phyloP scores from a whole-genome alignment of 176 grass and related monocot species.

The Bothriochloa decipiens region DNA sequence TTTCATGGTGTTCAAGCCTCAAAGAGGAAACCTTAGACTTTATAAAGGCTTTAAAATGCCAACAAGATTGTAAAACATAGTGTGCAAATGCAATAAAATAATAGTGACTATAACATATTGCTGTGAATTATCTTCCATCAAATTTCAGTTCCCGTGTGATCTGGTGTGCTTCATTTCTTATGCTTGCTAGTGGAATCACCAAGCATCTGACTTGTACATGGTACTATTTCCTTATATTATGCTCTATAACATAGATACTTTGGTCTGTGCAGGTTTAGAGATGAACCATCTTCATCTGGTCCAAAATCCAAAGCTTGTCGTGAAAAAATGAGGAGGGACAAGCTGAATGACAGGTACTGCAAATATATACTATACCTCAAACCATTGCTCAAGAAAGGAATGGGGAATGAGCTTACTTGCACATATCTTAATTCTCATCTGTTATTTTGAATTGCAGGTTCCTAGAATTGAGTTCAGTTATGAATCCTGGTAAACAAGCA shows the following conservation, averaged over 20 bases:
- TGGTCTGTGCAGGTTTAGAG: conserved; percentile 50
- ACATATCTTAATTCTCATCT: conserved; percentile 16
- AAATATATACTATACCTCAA: not conserved
- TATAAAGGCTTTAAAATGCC: not conserved
- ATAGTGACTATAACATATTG: conserved; percentile 20
- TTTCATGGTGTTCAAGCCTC: not conserved
- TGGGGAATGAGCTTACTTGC: not conserved
- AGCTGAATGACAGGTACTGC: conserved; percentile 69
- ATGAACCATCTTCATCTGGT: conserved; percentile 51
- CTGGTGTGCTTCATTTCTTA: not conserved
- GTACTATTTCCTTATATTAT: not conserved
- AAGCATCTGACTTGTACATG: not conserved
- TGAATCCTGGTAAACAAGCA: conserved; percentile 59
- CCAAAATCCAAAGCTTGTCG: conserved; percentile 76
- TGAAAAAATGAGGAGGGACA: conserved; percentile 77
- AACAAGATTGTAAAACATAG: not conserved
- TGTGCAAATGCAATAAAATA: not conserved
- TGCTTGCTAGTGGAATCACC: conserved; percentile 1
- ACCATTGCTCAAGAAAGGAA: not conserved
- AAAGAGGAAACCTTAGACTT: not conserved
- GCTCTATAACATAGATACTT: conserved; percentile 13
- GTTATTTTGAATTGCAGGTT: conserved; percentile 52
- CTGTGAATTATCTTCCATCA: not conserved
- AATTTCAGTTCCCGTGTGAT: not conserved
- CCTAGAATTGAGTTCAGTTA: conserved; percentile 61